Base-by-base conservation (phyloP, 2,329 filamentous ascomycete genomes). In the Colletotrichum sp. region DNA sequence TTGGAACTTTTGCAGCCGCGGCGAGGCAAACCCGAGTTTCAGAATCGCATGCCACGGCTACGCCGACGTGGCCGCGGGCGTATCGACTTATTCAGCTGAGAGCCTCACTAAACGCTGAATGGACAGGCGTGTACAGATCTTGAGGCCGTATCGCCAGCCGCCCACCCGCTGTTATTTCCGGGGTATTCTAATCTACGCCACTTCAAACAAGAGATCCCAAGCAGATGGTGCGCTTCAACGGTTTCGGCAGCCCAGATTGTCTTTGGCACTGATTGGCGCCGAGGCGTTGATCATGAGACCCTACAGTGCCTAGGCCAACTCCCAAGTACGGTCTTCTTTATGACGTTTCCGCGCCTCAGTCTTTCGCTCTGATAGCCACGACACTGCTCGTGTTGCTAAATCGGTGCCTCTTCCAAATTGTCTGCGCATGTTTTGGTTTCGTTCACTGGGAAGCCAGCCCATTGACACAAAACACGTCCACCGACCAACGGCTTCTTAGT, bases 131-230 rank as follows among this genome's bases (percentile, higher is more conserved):
- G 22, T 18, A 58, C 27, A 22, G 39, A 65, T 70, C 61, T 71
- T 27, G 52, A 71, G 39, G 34, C 30, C 28, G 36, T 27, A 43
- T 61, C 36, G 61, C 39, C 55, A 62, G 52, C 60, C 61, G 52
- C 67, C 60, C 48, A 28, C 60, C 34, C 68, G 36, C 68, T 74
- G 52, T 71, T 74, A 71, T 66, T 74, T 25, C 61, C 34, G 68
- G 66, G 28, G 18, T 55, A 36, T 52, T 18, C 52, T 22, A 6
- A 28, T 68, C 6, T 52, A 30, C 67, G 67, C 71, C 71, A 74
- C 48, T 71, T 30, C 48, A 39, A 58, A 22, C 30, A 58, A 61
- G 34, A 36, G 27, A 34, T 71, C 16, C 61, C 68, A 43, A 62
- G 34, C 52, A 48, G 61, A 60, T 62, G 55, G 72, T 32, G 36